Percentiles rank a stretch among this genome's conserved stretches.
These are phyloP conservation scores for Wickerhamomyces rabaulensis DNA, from an alignment of 805 yeast species.

Conservation along the genomic window DNA sequence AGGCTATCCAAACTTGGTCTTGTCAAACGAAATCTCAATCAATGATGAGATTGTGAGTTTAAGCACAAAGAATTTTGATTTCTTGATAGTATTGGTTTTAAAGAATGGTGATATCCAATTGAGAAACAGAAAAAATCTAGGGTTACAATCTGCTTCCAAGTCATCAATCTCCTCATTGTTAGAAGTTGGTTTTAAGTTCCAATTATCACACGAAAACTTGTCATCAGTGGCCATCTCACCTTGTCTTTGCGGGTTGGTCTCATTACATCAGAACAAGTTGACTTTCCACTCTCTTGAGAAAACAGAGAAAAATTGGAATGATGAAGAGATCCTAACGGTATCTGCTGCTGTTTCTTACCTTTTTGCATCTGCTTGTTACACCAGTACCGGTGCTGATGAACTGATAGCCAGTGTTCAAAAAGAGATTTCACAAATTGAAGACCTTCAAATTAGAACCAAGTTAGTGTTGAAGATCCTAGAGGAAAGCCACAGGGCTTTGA, in stretches of 20 bases:
- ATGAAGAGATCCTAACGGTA: constrained; percentile 24
- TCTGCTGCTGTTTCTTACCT: constrained; percentile 59
- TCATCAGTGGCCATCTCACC: constrained; percentile 43
- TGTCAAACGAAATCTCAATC: constrained; percentile 17
- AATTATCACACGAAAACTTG: constrained; percentile 29
- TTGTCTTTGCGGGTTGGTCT: constrained; percentile 37
- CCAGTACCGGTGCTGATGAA: constrained; percentile 66
- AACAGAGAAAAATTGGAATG: constrained; percentile 1
- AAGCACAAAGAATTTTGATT: constrained; percentile 33
- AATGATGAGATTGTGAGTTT: constrained; percentile 27
- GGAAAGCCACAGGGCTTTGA: constrained; percentile 73
- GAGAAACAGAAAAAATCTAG: constrained; percentile 34
- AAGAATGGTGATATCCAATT: constrained; percentile 42
- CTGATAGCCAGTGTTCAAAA: constrained; percentile 49
- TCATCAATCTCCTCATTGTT: constrained; percentile 34
- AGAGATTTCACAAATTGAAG: constrained; percentile 31
- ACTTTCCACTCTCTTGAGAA: constrained; percentile 8
- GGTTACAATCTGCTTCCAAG: constrained; percentile 23
- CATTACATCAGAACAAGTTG: constrained; percentile 22
- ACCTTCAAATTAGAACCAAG: constrained; percentile 24
- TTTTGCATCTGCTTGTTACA: constrained; percentile 68
- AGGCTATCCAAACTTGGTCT: constrained; percentile 16
- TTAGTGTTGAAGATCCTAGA: constrained; percentile 41
- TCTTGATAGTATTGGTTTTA: constrained; percentile 33
- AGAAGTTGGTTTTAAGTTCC: constrained; percentile 52